Conservation (phyloP, 176 grass and related monocot genomes). For the Eleusine coracana region DNA sequence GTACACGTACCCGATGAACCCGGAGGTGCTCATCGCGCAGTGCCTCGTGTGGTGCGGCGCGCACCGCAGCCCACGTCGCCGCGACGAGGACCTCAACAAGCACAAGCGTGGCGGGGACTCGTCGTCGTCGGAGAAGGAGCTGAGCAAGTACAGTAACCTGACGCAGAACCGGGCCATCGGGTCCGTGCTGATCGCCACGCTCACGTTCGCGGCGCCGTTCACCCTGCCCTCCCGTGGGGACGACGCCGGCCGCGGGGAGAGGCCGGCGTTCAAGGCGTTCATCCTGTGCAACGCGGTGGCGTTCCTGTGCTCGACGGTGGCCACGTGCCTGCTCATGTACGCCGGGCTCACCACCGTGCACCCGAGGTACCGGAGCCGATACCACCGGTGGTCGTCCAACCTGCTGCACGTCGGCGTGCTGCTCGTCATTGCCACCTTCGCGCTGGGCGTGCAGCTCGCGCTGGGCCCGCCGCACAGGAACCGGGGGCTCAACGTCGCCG, state of each 20-base stretch:
- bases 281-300: conserved; percentile 34
- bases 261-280: conserved; percentile 45
- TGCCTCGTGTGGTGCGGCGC: conserved; percentile 52
- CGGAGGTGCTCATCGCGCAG: conserved; percentile 39
- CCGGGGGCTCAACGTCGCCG: conserved; percentile 8
- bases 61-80: conserved; percentile 22
- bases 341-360: conserved; percentile 42
- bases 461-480: conserved; percentile 25
- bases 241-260: not conserved
- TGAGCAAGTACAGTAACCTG: conserved; percentile 37
- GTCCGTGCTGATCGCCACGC: conserved; percentile 45
- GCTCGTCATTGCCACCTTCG: conserved; percentile 40
- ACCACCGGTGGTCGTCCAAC: conserved; percentile 28
- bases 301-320: conserved; percentile 48
- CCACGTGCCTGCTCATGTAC: conserved; percentile 46
- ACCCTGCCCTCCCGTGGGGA: not conserved
- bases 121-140: conserved; percentile 29
- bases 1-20: conserved; percentile 35
- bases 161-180: conserved; percentile 46
- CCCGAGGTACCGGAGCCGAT: conserved; percentile 3
- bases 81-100: conserved; percentile 25
- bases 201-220: conserved; percentile 52
- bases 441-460: conserved; percentile 37
- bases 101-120: not conserved
- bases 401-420: conserved; percentile 38